These are phyloP conservation scores for Candida nanaspora DNA, from an alignment of 805 yeast species.

Conservation along the genomic window DNA sequence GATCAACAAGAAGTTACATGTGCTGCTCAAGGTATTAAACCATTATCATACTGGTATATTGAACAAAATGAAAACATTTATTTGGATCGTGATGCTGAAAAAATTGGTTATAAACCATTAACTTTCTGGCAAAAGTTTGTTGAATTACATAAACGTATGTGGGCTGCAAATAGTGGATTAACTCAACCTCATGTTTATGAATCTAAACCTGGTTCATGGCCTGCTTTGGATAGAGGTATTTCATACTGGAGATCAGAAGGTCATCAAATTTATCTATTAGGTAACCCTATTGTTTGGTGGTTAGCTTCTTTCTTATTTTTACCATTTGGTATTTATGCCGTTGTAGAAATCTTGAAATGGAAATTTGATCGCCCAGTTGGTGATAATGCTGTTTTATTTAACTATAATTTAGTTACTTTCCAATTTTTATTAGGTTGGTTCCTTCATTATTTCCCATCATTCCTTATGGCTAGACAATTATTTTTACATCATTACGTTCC, in stretches of 20 bases:
- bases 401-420: constrained; percentile 57
- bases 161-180: constrained; percentile 67
- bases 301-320: constrained; percentile 46
- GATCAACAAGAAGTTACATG: constrained; percentile 82
- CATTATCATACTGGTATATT: constrained; percentile 63
- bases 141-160: constrained; percentile 69
- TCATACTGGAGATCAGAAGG: constrained; percentile 64
- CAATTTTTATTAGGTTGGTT: constrained; percentile 65
- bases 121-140: constrained; percentile 51
- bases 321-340: constrained; percentile 42
- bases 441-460: constrained; percentile 67
- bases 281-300: constrained; percentile 83
- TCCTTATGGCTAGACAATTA: constrained; percentile 86
- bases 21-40: constrained; percentile 60
- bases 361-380: constrained; percentile 45
- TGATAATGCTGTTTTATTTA: constrained; percentile 45
- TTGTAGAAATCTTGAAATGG: constrained; percentile 49
- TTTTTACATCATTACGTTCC: constrained; percentile 93
- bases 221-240: constrained; percentile 68
- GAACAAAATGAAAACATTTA: constrained; percentile 57
- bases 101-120: constrained; percentile 45
- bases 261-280: constrained; percentile 58
- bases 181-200: constrained; percentile 66
- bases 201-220: constrained; percentile 71
- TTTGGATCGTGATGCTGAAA: constrained; percentile 34